Evolutionary conservation across 2,329 filamentous ascomycete genomes (phyloP).

Genomic region (Pyrenophora seminiperda): DNA sequence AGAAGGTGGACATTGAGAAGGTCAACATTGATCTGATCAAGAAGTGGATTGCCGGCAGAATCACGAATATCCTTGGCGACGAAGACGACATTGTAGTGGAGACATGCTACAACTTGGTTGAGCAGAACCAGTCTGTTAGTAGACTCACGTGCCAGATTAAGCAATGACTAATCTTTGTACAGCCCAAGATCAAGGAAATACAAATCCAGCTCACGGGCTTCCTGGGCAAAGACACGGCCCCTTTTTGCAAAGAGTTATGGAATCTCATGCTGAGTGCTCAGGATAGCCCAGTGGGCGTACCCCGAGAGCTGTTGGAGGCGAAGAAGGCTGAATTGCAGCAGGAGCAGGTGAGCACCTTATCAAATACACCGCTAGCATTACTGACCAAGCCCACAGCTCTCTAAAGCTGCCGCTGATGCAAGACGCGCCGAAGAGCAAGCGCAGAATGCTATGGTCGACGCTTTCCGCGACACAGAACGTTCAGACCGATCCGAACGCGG

Average conservation of each 20-base stretch:
- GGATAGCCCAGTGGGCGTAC: slow-evolving; percentile 83
- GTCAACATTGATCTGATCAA: slow-evolving; percentile 98
- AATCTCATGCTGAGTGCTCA: slow-evolving; percentile 89
- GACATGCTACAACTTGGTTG: slow-evolving; percentile 71
- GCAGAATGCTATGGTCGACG: slow-evolving; percentile 70
- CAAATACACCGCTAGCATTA: background rate
- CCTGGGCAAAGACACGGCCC: slow-evolving; percentile 85
- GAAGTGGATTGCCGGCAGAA: slow-evolving; percentile 93
- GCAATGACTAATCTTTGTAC: slow-evolving; percentile 21
- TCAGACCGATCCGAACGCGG: slow-evolving; percentile 53
- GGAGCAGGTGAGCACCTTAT: slow-evolving; percentile 71
- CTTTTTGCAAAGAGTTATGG: slow-evolving; percentile 95
- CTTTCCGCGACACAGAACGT: slow-evolving; percentile 68
- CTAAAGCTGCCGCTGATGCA: slow-evolving; percentile 77
- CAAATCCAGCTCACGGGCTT: slow-evolving; percentile 96
- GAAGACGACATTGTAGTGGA: slow-evolving; percentile 97
- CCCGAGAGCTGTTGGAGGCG: slow-evolving; percentile 90
- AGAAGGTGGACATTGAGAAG: slow-evolving; percentile 96
- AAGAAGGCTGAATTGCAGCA: slow-evolving; percentile 95
- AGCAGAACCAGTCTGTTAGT: slow-evolving; percentile 77
- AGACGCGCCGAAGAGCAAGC: slow-evolving; percentile 67
- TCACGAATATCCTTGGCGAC: slow-evolving; percentile 84
- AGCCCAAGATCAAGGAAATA: slow-evolving; percentile 95
- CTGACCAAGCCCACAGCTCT: slow-evolving; percentile 66
- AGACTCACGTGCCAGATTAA: background rate